phyloP scores from a whole-genome alignment of 805 yeast species.

The Metschnikowia cubensis region DNA sequence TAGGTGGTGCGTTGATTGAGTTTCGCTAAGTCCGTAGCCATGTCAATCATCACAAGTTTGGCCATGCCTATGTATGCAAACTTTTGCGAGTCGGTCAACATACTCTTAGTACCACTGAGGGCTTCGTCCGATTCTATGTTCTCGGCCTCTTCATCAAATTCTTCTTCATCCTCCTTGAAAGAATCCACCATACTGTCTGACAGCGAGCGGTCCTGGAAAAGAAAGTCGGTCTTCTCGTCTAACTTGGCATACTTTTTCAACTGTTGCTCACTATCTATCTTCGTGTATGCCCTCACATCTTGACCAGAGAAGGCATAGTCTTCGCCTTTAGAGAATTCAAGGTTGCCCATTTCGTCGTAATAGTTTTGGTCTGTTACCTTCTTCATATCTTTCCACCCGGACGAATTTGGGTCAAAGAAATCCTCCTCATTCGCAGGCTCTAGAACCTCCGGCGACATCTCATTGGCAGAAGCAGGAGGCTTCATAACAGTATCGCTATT shows the following conservation, averaged over 20 bases:
- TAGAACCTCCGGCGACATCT: background rate
- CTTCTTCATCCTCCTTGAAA: conserved; percentile 27
- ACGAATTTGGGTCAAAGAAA: conserved; percentile 37
- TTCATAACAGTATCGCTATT: background rate
- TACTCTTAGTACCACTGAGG: conserved; percentile 70
- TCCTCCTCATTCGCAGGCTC: conserved; percentile 21
- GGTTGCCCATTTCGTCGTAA: conserved; percentile 75
- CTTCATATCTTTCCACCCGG: conserved; percentile 84
- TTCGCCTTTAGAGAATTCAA: conserved; percentile 39
- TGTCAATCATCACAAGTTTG: conserved; percentile 67
- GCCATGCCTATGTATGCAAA: conserved; percentile 89
- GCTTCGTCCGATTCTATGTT: conserved; percentile 54
- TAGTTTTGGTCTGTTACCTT: conserved; percentile 73
- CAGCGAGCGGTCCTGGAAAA: conserved; percentile 32
- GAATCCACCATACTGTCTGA: conserved; percentile 18
- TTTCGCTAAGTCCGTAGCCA: conserved; percentile 76
- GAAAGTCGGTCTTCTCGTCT: conserved; percentile 50
- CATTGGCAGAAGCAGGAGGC: background rate
- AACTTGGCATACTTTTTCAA: conserved; percentile 60
- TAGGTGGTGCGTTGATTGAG: conserved; percentile 49
- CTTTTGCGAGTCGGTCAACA: conserved; percentile 79
- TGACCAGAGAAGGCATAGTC: conserved; percentile 29
- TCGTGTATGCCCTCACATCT: conserved; percentile 74
- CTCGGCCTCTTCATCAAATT: conserved; percentile 38
- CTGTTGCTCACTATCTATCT: conserved; percentile 83